Evolutionary conservation across 2,329 filamentous ascomycete genomes (phyloP).

Genomic region (Aspergillus clavatus): DNA sequence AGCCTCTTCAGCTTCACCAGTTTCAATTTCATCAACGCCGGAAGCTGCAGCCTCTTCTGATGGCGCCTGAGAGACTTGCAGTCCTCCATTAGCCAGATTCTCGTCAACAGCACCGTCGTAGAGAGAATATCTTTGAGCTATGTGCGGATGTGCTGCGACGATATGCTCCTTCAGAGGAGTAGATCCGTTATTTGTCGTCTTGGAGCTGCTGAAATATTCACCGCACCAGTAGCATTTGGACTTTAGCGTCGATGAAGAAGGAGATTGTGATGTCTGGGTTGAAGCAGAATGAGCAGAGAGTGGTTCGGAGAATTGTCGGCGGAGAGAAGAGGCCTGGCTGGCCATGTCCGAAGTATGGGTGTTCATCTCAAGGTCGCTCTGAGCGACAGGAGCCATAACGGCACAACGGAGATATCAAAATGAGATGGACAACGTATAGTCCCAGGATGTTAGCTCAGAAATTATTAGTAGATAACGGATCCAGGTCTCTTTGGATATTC

Average conservation of each 20-base stretch:
- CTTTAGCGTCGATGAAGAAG: slow-evolving; percentile 22
- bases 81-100: slow-evolving; percentile 16
- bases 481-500: too few relatives aligned
- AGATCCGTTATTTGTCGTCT: slow-evolving; percentile 21
- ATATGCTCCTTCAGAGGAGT: slow-evolving; percentile 31
- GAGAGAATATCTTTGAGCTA: slow-evolving; percentile 19
- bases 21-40: slow-evolving; percentile 8
- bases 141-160: slow-evolving; percentile 30
- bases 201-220: slow-evolving; percentile 22
- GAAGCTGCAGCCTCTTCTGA: slow-evolving; percentile 12
- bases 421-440: too few relatives aligned
- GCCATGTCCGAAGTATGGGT: slow-evolving; percentile 35
- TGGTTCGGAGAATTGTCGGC: slow-evolving; percentile 38
- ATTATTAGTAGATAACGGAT: too few relatives aligned
- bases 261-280: slow-evolving; percentile 32
- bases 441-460: too few relatives aligned
- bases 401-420: slow-evolving; percentile 1
- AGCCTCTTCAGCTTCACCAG: slow-evolving; percentile 14
- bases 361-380: slow-evolving; percentile 32
- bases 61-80: slow-evolving; percentile 14
- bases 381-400: slow-evolving; percentile 32
- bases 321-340: slow-evolving; percentile 34
- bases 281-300: slow-evolving; percentile 31
- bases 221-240: slow-evolving; percentile 37
- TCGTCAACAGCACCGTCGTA: slow-evolving; percentile 23